These are phyloP conservation scores for Glycyrrhiza uralensis DNA, from an alignment of 306 rosid species.

Conservation along the genomic window DNA sequence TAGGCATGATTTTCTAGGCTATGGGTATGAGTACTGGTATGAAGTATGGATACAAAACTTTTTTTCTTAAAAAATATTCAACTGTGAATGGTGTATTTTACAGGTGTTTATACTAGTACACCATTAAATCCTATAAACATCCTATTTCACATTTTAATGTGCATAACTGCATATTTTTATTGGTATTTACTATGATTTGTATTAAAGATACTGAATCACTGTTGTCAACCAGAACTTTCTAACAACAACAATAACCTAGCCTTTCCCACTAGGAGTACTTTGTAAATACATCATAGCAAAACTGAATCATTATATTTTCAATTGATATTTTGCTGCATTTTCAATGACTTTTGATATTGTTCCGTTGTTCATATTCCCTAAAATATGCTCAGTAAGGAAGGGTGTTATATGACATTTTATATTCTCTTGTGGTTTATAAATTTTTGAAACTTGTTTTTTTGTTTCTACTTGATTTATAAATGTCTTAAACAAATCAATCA, in stretches of 20 bases:
- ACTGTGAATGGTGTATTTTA: neutral
- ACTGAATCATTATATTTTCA: neutral
- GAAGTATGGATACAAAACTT: neutral
- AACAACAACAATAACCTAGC: neutral
- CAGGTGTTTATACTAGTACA: neutral
- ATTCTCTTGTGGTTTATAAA: neutral
- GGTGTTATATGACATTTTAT: neutral
- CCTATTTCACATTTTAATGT: neutral
- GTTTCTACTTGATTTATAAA: neutral
- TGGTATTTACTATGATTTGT: constrained; percentile 10
- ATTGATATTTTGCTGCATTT: neutral
- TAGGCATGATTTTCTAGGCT: constrained; percentile 4
- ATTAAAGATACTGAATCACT: neutral
- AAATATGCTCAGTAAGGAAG: neutral
- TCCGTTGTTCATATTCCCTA: neutral
- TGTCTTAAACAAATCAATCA: neutral
- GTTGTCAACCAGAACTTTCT: neutral
- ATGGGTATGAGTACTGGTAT: neutral
- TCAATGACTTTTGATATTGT: too few species aligned
- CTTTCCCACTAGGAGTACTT: neutral
- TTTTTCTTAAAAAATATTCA: neutral
- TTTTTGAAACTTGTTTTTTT: neutral
- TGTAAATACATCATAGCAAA: neutral
- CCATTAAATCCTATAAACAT: neutral
- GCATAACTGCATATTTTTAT: neutral